Conservation (phyloP, 164 flowering plant genomes). For the Vitis riparia region DNA sequence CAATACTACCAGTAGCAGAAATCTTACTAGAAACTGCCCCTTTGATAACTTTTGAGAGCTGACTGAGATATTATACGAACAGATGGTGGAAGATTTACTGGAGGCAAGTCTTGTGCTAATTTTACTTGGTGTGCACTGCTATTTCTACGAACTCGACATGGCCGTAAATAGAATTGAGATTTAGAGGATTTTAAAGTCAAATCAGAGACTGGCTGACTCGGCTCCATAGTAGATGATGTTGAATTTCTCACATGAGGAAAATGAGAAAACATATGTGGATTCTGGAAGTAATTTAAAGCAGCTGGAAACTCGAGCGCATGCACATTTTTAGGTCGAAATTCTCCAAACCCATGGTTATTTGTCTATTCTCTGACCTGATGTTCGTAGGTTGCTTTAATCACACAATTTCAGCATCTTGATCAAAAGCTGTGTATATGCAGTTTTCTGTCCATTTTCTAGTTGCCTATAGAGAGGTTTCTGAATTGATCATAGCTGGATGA, state of each 20-base stretch:
- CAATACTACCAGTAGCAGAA: slow-evolving; percentile 13
- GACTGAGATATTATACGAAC: slow-evolving; percentile 85
- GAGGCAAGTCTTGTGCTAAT: slow-evolving; percentile 90
- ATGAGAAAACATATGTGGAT: slow-evolving; percentile 22
- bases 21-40: slow-evolving; percentile 25
- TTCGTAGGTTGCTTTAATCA: no score
- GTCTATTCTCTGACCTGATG: slow-evolving; percentile 12
- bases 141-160: slow-evolving; percentile 54
- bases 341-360: slow-evolving; percentile 13
- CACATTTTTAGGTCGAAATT: slow-evolving; percentile 16
- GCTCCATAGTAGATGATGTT: slow-evolving; percentile 19
- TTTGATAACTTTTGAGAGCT: slow-evolving; percentile 46
- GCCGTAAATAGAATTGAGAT: slow-evolving; percentile 32
- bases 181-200: slow-evolving; percentile 26
- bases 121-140: slow-evolving; percentile 51
- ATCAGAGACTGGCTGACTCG: slow-evolving; percentile 25
- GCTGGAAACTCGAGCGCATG: slow-evolving; percentile 21
- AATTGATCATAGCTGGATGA: no score
- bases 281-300: slow-evolving; percentile 18
- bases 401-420: no score
- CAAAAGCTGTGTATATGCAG: no score
- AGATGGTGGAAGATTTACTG: slow-evolving; percentile 89
- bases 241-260: slow-evolving; percentile 19
- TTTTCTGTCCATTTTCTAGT: no score
- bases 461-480: no score